Percentiles rank a stretch among this genome's conserved stretches.
These are phyloP conservation scores for Salpingoeca rosetta DNA, from an alignment of 78 protist species.

Conservation along the genomic window DNA sequence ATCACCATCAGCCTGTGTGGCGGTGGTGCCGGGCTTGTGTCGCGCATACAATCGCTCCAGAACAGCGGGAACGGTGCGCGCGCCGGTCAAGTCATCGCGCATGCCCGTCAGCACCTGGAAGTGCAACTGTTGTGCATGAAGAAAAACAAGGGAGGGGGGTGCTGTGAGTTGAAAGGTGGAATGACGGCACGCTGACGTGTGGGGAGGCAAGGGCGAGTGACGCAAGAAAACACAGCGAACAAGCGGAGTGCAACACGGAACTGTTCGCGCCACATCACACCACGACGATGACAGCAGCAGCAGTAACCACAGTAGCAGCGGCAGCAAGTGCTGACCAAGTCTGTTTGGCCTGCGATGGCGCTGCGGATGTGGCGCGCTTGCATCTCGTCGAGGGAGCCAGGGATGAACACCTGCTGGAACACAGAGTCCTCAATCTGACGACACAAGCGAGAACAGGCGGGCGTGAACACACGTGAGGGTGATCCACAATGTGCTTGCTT, in stretches of 20 bases:
- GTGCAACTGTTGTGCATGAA: constrained; percentile 8
- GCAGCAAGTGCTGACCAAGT: not conserved
- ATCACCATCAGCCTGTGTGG: no score
- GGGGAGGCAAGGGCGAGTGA: not conserved
- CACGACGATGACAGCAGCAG: no score
- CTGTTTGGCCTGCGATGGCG: not conserved
- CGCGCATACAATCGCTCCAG: no score
- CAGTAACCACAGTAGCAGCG: not conserved
- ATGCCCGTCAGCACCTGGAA: constrained; percentile 13
- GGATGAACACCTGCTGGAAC: constrained; percentile 40
- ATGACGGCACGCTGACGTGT: no score
- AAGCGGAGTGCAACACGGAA: no score
- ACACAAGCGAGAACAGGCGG: not conserved
- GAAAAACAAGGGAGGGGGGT: not conserved
- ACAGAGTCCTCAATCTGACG: not conserved
- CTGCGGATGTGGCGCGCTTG: not conserved
- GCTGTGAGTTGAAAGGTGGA: no score
- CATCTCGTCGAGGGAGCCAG: constrained; percentile 30
- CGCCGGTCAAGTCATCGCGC: not conserved
- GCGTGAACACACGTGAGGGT: not conserved
- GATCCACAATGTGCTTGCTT: not conserved
- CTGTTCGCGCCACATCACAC: no score
- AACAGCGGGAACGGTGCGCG: not conserved
- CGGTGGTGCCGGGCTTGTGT: no score
- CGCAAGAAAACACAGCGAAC: not conserved